A percentile compares a stretch with the other conserved stretches of the same genome.
Evolutionary conservation across 176 grass and related monocot species (phyloP).

Genomic region (Triticum monococcum): DNA sequence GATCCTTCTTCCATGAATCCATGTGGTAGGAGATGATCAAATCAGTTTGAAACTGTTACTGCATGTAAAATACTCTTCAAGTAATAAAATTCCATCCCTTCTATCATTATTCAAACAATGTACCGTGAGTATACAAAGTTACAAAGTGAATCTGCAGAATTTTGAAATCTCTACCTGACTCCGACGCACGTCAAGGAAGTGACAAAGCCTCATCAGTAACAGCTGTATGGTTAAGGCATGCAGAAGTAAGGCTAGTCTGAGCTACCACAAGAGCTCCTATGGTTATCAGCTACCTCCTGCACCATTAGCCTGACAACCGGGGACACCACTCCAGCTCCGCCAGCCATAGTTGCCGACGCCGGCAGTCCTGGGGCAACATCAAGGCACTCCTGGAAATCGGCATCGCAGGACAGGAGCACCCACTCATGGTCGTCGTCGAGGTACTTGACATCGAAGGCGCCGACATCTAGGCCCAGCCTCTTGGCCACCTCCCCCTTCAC

Average conservation of each 20-base stretch:
- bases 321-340: too few relatives aligned
- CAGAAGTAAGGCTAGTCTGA: slow-evolving; percentile 31
- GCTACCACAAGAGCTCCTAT: slow-evolving; percentile 77
- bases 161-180: neutral
- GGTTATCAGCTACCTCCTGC: slow-evolving; percentile 39
- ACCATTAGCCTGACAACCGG: slow-evolving; percentile 52
- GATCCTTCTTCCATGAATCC: too few relatives aligned
- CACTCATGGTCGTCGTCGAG: slow-evolving; percentile 88
- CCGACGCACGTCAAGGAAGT: neutral
- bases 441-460: slow-evolving; percentile 78
- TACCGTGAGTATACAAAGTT: neutral
- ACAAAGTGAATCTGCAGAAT: neutral
- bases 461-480: slow-evolving; percentile 57
- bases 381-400: slow-evolving; percentile 88
- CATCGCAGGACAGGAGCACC: slow-evolving; percentile 69
- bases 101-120: slow-evolving; percentile 14
- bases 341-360: too few relatives aligned
- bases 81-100: neutral
- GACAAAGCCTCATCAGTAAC: slow-evolving; percentile 8
- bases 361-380: slow-evolving; percentile 33
- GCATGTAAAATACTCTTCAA: neutral
- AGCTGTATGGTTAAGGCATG: slow-evolving; percentile 12
- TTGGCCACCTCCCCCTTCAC: slow-evolving; percentile 62
- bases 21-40: neutral
- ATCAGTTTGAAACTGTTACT: neutral